Evolutionary conservation across 345 rosid genomes (phyloP).

Genomic region (Boechera stricta): DNA sequence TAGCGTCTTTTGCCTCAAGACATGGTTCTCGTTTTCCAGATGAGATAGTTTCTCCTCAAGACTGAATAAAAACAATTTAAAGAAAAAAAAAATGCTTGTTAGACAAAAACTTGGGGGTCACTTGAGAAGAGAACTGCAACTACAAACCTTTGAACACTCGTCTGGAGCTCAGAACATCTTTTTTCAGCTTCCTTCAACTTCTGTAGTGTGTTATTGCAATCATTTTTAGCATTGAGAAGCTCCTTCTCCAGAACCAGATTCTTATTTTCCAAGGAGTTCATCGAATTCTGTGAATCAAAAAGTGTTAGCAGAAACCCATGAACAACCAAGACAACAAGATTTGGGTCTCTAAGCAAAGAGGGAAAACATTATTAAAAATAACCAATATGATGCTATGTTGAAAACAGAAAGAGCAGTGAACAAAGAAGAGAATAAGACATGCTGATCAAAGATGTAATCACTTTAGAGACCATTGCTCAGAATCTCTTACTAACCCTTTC

Average conservation of each 20-base stretch:
- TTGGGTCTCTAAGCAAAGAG: conserved; percentile 26
- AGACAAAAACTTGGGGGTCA: conserved; percentile 11
- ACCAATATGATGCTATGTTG: conserved; percentile 14
- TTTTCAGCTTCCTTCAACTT: conserved; percentile 73
- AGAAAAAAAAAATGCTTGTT: background rate
- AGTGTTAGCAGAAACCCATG: conserved; percentile 27
- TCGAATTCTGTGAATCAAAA: conserved; percentile 38
- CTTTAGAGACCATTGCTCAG: conserved; percentile 12
- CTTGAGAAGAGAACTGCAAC: conserved; percentile 23
- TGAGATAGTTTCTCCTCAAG: conserved; percentile 77
- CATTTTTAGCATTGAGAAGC: conserved; percentile 65
- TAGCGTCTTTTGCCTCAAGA: conserved; percentile 76
- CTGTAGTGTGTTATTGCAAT: conserved; percentile 53
- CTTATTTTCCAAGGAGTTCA: conserved; percentile 78
- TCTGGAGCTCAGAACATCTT: conserved; percentile 72
- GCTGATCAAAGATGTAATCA: conserved; percentile 18
- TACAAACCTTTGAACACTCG: conserved; percentile 69
- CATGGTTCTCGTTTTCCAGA: conserved; percentile 85
- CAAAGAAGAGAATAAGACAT: conserved; percentile 14
- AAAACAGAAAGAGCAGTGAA: conserved; percentile 12
- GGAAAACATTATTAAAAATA: conserved; percentile 6
- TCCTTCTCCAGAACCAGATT: conserved; percentile 72
- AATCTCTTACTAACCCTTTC: conserved; percentile 3
- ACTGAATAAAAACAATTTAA: conserved; percentile 46
- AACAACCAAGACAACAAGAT: conserved; percentile 30